Evolutionary conservation across 768 basidiomycete species (phyloP), one percentile per base, ranked within the genome.

Genomic region (Auriscalpium orientale): DNA sequence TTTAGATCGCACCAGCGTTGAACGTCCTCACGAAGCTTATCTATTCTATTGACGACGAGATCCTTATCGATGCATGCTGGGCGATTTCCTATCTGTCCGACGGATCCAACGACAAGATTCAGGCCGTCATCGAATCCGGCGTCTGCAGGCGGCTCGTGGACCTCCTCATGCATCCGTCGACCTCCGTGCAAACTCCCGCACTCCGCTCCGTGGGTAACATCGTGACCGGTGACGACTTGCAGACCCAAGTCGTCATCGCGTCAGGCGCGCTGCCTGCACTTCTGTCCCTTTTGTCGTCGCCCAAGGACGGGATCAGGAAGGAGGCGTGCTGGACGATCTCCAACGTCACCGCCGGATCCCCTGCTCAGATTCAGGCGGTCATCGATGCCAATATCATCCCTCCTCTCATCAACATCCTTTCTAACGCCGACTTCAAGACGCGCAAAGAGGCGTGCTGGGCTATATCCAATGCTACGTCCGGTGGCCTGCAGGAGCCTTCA

Each of bases 261-360:
- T 97, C 95, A 13, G 97, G 95, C 52, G 93, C 97, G 22, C 88
- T 99, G 21, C 89, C 94, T 4, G 97, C 97, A 6, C 83, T 99
- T 49, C 84, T 99, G 45, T 86, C 91, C 21, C 79, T 99, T 20
- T 79, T 99, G 53, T 93, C 91, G 2, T 98, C 95, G 21, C 91
- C 95, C 33, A 99, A 99, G 76, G 97, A 99, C 62, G 97, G 95
- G 48, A 99, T 99, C 66, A 83, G 95, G 66, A 99, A 99, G 77
- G 95, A 99, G 72, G 95, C 97, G 22, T 99, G 97, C 75, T 99
- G 97, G 97, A 99, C 97, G 16, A 98, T 99, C 67, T 97, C 93
- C 48, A 99, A 99, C 73, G 81, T 99, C 68, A 99, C 97, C 48
- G 97, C 97, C 38, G 97, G 97, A 47, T 92, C 90, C 48, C 92